Percentiles rank a stretch among this genome's conserved stretches.
These are phyloP conservation scores for Colletotrichum sp. DNA, from an alignment of 2,329 filamentous ascomycete species.

Conservation along the genomic window DNA sequence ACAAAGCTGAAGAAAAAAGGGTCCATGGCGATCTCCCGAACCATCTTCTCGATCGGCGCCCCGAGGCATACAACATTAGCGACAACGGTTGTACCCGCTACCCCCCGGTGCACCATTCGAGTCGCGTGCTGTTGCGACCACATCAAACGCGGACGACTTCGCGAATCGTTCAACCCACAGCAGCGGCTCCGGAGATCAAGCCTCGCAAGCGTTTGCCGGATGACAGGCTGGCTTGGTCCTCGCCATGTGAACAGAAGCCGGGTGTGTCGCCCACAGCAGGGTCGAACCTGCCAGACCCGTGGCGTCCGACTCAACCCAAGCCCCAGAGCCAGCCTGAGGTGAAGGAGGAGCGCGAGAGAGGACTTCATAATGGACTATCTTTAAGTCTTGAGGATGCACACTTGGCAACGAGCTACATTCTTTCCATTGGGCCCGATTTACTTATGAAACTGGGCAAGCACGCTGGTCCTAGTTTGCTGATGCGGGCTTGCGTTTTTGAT, in stretches of 20 bases:
- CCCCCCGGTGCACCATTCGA: background rate
- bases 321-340: background rate
- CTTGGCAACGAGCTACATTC: background rate
- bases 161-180: background rate
- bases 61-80: background rate
- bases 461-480: background rate
- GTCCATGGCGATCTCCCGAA: background rate
- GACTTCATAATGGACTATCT: background rate
- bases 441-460: background rate
- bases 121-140: background rate
- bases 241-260: background rate
- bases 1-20: slow-evolving; percentile 13
- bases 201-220: background rate
- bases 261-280: background rate
- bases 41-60: background rate
- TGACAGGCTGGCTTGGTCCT: background rate
- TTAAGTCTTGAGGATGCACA: background rate
- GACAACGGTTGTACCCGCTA: background rate
- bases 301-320: background rate
- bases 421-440: background rate
- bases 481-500: background rate
- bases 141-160: background rate
- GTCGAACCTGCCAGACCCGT: background rate
- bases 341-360: background rate
- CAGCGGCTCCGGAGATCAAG: background rate